These are phyloP conservation scores for Gentiana straminea DNA, from an alignment of 257 asterid genomes.

Conservation along the genomic window DNA sequence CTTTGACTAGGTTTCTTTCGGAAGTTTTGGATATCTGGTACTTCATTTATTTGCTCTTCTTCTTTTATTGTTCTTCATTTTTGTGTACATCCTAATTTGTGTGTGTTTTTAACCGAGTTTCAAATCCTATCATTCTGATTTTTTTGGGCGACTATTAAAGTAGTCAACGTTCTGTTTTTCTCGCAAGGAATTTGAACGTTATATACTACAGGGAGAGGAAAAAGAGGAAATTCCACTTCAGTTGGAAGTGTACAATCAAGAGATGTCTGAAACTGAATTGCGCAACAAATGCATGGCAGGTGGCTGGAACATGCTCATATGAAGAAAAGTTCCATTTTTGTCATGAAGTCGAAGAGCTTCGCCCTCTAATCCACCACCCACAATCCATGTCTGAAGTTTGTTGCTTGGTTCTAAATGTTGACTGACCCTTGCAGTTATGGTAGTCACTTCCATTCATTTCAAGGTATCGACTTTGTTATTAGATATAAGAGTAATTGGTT, in stretches of 20 bases:
- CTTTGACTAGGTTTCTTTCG: too few relatives aligned
- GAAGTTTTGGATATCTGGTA: too few relatives aligned
- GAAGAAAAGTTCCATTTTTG: conserved; percentile 67
- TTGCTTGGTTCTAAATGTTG: conserved; percentile 54
- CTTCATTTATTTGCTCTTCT: too few relatives aligned
- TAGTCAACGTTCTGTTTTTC: too few relatives aligned
- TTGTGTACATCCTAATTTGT: too few relatives aligned
- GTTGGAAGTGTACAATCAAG: conserved; percentile 67
- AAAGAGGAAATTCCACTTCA: conserved; percentile 41
- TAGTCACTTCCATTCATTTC: conserved; percentile 55
- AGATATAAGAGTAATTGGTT: too few relatives aligned
- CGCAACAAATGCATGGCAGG: conserved; percentile 93
- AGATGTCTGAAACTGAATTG: conserved; percentile 66
- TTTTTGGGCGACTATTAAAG: too few relatives aligned
- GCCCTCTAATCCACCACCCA: conserved; percentile 76
- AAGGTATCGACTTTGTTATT: too few relatives aligned
- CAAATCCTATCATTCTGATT: too few relatives aligned
- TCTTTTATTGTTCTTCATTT: too few relatives aligned
- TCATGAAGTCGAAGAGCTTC: conserved; percentile 63
- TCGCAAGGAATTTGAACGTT: too few relatives aligned
- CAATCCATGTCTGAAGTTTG: conserved; percentile 77
- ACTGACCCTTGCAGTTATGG: conserved; percentile 59
- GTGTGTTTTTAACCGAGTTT: too few relatives aligned
- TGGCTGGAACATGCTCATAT: conserved; percentile 61
- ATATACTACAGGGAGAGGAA: conserved; percentile 29